A percentile compares a stretch with the other conserved stretches of the same genome.
phyloP scores from a whole-genome alignment of 2,329 filamentous ascomycete species.

The Botrytis fabae region DNA sequence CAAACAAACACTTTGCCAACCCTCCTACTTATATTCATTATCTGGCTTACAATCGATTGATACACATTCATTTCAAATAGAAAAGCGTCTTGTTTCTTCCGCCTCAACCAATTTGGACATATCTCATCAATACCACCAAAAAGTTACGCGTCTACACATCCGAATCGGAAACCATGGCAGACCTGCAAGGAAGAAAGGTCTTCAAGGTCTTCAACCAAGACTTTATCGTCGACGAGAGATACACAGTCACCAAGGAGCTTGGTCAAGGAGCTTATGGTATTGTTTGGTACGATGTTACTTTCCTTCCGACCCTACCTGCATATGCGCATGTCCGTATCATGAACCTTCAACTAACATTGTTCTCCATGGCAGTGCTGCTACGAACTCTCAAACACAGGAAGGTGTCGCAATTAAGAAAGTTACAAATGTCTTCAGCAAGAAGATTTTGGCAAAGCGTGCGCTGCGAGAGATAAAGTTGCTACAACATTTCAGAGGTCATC shows the following conservation, averaged over 20 bases:
- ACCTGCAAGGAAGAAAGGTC: conserved; percentile 70
- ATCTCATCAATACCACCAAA: background rate
- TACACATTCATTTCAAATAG: background rate
- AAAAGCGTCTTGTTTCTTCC: background rate
- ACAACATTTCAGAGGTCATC: conserved; percentile 92
- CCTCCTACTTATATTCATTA: conserved; percentile 17
- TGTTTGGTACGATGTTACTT: conserved; percentile 71
- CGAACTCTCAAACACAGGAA: conserved; percentile 86
- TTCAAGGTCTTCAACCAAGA: conserved; percentile 99
- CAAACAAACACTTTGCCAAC: background rate
- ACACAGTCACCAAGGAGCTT: conserved; percentile 97
- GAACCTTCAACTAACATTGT: conserved; percentile 34
- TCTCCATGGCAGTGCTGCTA: conserved; percentile 68
- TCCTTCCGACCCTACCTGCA: conserved; percentile 22
- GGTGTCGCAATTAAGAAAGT: conserved; percentile 99
- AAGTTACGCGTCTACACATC: background rate
- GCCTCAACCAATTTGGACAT: background rate
- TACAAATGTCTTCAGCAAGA: conserved; percentile 99
- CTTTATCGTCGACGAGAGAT: conserved; percentile 96
- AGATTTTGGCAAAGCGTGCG: conserved; percentile 97
- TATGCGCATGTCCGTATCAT: conserved; percentile 27
- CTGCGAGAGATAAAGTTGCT: conserved; percentile 97
- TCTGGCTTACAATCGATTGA: conserved; percentile 6
- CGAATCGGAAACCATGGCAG: conserved; percentile 39
- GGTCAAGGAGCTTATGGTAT: conserved; percentile 98